These are phyloP conservation scores for Paraphysoderma sedebokerense DNA, from an alignment of 371 early-diverging fungal genomes.

Conservation along the genomic window DNA sequence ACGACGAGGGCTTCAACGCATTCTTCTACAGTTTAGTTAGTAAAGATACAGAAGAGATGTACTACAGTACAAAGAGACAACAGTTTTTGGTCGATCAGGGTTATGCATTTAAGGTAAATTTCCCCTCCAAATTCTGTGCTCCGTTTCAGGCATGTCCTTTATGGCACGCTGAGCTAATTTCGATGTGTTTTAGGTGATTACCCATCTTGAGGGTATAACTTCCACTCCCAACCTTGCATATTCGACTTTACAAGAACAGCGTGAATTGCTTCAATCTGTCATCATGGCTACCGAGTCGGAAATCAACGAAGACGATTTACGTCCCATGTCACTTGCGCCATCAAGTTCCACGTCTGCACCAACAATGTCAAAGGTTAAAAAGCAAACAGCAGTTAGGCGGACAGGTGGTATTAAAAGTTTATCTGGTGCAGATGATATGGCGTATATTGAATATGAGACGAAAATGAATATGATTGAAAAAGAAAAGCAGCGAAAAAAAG, in stretches of 20 bases:
- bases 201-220: slow-evolving; percentile 61
- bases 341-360: slow-evolving; percentile 16
- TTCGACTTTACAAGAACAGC: slow-evolving; percentile 57
- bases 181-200: too few species aligned
- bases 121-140: slow-evolving; percentile 12
- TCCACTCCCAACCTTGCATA: slow-evolving; percentile 51
- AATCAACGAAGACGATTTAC: slow-evolving; percentile 11
- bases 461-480: too few species aligned
- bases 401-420: slow-evolving; percentile 56
- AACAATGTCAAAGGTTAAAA: slow-evolving; percentile 20
- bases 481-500: too few species aligned
- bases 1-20: slow-evolving; percentile 91
- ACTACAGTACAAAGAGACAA: slow-evolving; percentile 94
- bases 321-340: slow-evolving; percentile 45
- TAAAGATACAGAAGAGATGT: slow-evolving; percentile 98
- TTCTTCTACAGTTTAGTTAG: slow-evolving; percentile 97
- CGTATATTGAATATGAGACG: too few species aligned
- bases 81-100: slow-evolving; percentile 99
- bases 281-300: slow-evolving; percentile 55
- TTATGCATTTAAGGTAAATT: slow-evolving; percentile 96
- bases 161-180: too few species aligned
- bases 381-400: slow-evolving; percentile 16
- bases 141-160: neutral
- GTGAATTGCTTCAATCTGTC: slow-evolving; percentile 76
- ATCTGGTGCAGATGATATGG: slow-evolving; percentile 88